Base-by-base conservation (phyloP, 352 stramenopile genomes). In the Phytophthora pseudosyringae region DNA sequence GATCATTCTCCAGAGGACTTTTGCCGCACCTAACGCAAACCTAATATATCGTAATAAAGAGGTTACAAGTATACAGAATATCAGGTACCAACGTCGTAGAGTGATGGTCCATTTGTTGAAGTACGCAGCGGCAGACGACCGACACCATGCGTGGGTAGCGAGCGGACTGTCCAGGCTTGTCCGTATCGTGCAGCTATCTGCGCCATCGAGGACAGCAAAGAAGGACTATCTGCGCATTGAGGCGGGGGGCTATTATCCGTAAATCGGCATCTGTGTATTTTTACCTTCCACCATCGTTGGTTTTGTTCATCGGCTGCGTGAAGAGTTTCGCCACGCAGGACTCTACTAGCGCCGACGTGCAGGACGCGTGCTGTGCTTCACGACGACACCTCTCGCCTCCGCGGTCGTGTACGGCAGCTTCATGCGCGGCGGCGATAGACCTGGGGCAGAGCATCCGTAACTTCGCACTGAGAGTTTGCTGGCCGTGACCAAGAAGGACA, bases 41-140 rank as follows among this genome's bases (percentile, higher is more conserved):
- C 12, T 13, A 9, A 15, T 21, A 21, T 21, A 21, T 21, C 21
- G 21, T 21, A 21, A 21, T 21, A 21, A 21, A 21, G 21, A 21
- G 21, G 21, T 21, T 21, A 21, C 21, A 21, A 21, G 21, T 21
- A 21, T 21, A 45, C 8, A n/a, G 13, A 26, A 9, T 59, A 67
- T 65, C 28, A 16, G 1, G 2, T 51, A 32, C 9, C 0, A 47
- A 26, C 48, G 26, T 3, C 0, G 3, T 31, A 51, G 55, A 75
- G 63, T 75, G 67, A 69, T 63, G 62, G 47, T 75, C 40, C 3
- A 26, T 45, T 52, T 49, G 64, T 69, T 72, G 56, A 66, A 61
- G 47, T 21, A 21, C 21, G 21, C 21, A 21, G 21, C 21, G 21
- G 21, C 21, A 21, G 21, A 21, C 21, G 21, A 21, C 21, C 21